phyloP scores from a whole-genome alignment of 306 rosid species.

The Carpinus viminea region DNA sequence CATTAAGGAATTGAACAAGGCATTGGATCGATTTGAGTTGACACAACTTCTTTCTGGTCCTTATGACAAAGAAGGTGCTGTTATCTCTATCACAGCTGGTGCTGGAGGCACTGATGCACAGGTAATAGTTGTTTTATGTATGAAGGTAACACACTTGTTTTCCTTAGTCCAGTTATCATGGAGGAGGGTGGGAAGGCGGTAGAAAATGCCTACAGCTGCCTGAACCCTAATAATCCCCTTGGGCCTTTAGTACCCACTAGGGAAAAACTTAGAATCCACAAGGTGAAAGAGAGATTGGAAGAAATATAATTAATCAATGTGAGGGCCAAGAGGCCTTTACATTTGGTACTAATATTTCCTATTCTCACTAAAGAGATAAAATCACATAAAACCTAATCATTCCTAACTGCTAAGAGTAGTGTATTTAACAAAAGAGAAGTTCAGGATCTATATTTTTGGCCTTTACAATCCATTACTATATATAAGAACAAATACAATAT shows the following conservation, averaged over 20 bases:
- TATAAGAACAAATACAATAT: too few relatives aligned
- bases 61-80: constrained; percentile 94
- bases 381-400: not conserved
- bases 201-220: not conserved
- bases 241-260: not conserved
- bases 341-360: not conserved
- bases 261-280: not conserved
- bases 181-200: not conserved
- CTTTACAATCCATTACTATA: too few relatives aligned
- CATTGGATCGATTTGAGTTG: constrained; percentile 79
- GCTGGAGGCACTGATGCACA: constrained; percentile 99
- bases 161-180: constrained; percentile 9
- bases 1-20: constrained; percentile 78
- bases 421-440: too few relatives aligned
- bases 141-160: constrained; percentile 17
- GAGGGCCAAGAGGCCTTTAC: not conserved
- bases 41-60: constrained; percentile 96
- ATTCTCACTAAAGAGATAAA: not conserved
- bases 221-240: too few relatives aligned
- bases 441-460: too few relatives aligned
- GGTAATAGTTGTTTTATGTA: constrained; percentile 47
- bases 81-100: constrained; percentile 81
- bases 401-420: not conserved
- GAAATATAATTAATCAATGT: not conserved
- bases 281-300: not conserved